Base-by-base conservation (phyloP, 441 rosid genomes). In the Bruguiera hainesii region DNA sequence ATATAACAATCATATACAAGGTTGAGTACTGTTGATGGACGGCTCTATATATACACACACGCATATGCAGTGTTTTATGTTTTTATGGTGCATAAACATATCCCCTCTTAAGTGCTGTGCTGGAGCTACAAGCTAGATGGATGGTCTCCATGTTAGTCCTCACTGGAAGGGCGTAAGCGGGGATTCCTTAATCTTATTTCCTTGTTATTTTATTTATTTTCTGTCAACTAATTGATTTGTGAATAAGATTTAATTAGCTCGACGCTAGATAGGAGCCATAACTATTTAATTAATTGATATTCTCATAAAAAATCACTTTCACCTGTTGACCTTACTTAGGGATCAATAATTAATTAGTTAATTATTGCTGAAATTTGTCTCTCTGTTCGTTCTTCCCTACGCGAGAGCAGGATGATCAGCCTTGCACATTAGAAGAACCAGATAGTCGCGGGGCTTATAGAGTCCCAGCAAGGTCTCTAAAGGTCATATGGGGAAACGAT, bases 401-500 rank as follows among this genome's bases (percentile, higher is more conserved):
- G 16, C 16, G 16, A 42, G 48, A 26, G 42, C 7, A 78, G 81
- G 71, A 71, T 61, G 76, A 15, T 19, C 15, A 6, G 15, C 1
- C 5, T 20, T 23, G 8, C 16, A 23, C 11, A 0, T 4, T 33
- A 25, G 10, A 2, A 16, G 67, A 50, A 13, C 16, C 46, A 63
- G 53, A 58, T 35, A 3, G 26, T 67, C 28, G 23, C 2, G 65
- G 62, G 21, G 56, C 56, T 28, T 69, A 59, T 21, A 64, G 6
- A 16, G 52, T 75, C 25, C 73, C 75, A 6, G 77, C 21, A 18
- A 72, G 59, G 65, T 75, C 71, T 75, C 69, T 79, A 0, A 70
- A 66, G 60, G 70, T 79, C 56, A 64, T 61, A 7, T 76, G 82
- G 80, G 82, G 73, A 37, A 70, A 73, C 8, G 82, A 73, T 67